These are phyloP conservation scores for Atkinsonella texensis DNA, from an alignment of 2,329 filamentous ascomycete species.

Conservation along the genomic window DNA sequence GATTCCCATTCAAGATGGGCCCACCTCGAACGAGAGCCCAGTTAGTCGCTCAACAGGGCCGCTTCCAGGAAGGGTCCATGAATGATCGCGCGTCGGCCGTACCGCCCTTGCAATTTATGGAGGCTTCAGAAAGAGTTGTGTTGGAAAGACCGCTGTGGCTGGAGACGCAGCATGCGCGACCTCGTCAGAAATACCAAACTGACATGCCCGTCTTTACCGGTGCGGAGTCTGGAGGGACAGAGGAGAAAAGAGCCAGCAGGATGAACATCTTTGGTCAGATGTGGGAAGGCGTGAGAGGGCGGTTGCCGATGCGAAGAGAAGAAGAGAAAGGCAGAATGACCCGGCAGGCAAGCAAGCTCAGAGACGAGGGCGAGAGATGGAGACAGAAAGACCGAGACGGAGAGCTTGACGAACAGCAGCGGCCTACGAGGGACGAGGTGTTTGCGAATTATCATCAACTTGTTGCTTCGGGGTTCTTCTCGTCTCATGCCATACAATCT, in stretches of 20 bases:
- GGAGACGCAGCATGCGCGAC: not conserved
- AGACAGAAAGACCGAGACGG: conserved; percentile 3
- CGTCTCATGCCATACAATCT: conserved; percentile 44
- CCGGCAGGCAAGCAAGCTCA: conserved; percentile 7
- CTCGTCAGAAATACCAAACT: not conserved
- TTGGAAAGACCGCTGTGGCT: conserved; percentile 16
- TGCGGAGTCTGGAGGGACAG: conserved; percentile 1
- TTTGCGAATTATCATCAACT: conserved; percentile 44
- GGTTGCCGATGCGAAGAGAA: conserved; percentile 18
- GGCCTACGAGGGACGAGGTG: conserved; percentile 35
- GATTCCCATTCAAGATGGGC: conserved; percentile 12
- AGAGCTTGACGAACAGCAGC: conserved; percentile 13
- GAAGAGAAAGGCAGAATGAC: conserved; percentile 13
- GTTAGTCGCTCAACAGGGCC: conserved; percentile 21
- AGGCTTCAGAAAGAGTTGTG: conserved; percentile 20
- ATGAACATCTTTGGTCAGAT: conserved; percentile 23
- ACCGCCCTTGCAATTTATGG: conserved; percentile 58
- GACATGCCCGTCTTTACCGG: conserved; percentile 1
- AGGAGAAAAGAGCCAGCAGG: conserved; percentile 6
- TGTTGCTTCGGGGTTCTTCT: conserved; percentile 46
- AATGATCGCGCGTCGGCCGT: conserved; percentile 62
- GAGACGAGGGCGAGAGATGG: conserved; percentile 5
- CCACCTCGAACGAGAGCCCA: conserved; percentile 18
- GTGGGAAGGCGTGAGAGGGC: conserved; percentile 26
- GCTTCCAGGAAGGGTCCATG: conserved; percentile 76